Percentiles rank a stretch among this genome's conserved stretches.
Conservation (phyloP, 208 protist genomes). For the Porcisia deanei region DNA sequence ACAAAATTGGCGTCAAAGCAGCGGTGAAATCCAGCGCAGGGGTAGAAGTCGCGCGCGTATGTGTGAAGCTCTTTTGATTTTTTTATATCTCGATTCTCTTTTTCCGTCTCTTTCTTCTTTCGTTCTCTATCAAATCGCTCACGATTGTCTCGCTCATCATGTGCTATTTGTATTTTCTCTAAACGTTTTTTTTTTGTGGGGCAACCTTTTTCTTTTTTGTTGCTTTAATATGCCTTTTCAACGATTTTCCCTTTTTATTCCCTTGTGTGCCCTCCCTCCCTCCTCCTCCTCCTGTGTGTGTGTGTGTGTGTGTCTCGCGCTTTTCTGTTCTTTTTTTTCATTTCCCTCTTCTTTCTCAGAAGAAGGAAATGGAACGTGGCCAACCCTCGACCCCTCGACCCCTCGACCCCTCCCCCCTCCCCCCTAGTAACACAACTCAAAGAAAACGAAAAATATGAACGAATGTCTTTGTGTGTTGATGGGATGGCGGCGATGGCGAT, state of each 20-base stretch:
- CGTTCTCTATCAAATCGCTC: background rate
- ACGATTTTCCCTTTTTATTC: background rate
- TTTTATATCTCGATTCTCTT: background rate
- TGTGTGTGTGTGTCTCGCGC: background rate
- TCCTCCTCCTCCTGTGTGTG: no score
- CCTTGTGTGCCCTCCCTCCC: background rate
- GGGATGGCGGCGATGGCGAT: background rate
- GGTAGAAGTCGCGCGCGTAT: background rate
- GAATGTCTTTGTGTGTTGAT: no score
- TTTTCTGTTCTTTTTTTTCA: background rate
- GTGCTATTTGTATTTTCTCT: background rate
- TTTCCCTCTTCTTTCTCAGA: background rate
- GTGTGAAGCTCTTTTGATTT: background rate
- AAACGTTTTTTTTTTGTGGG: no score
- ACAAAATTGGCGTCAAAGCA: background rate
- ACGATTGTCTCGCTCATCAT: conserved; percentile 1
- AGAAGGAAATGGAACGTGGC: background rate
- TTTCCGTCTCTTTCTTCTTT: background rate
- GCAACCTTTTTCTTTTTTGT: background rate
- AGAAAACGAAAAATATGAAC: no score
- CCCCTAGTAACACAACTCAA: no score
- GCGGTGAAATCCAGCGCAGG: background rate
- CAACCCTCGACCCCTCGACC: background rate
- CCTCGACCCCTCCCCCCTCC: background rate
- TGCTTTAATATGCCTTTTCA: background rate